Conservation (phyloP, 352 stramenopile genomes). For the Pythium pyrilobum region DNA sequence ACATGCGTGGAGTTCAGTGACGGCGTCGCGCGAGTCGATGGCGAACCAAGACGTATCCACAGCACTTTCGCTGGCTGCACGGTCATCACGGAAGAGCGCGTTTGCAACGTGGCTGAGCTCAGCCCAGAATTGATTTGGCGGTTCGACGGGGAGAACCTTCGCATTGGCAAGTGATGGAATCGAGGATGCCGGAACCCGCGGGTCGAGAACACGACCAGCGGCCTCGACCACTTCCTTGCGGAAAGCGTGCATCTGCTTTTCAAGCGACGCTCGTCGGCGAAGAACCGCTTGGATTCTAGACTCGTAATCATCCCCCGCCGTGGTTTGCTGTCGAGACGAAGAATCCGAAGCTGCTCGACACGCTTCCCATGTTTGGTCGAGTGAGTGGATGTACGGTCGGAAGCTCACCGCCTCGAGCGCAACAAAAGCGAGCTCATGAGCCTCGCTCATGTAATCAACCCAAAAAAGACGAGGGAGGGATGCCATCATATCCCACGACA, state of each 20-base stretch:
- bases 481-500: slow-evolving; percentile 37
- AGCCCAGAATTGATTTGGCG: neutral
- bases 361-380: slow-evolving; percentile 27
- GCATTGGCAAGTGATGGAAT: no score
- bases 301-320: no score
- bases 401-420: slow-evolving; percentile 28
- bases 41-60: slow-evolving; percentile 14
- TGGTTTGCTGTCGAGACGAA: no score
- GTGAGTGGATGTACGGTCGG: slow-evolving; percentile 22
- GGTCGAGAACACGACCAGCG: no score
- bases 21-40: neutral
- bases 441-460: slow-evolving; percentile 31
- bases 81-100: neutral
- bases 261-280: no score
- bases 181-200: no score
- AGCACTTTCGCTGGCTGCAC: neutral
- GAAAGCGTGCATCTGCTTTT: no score
- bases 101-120: neutral
- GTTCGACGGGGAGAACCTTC: no score
- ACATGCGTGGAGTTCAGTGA: neutral
- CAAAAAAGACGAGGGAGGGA: slow-evolving; percentile 38
- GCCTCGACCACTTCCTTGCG: no score
- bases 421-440: slow-evolving; percentile 26
- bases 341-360: no score
- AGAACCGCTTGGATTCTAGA: no score